Percentiles rank a stretch among this genome's conserved stretches.
These are phyloP conservation scores for Pleurotus tuoliensis DNA, from an alignment of 768 basidiomycete genomes.

Conservation along the genomic window DNA sequence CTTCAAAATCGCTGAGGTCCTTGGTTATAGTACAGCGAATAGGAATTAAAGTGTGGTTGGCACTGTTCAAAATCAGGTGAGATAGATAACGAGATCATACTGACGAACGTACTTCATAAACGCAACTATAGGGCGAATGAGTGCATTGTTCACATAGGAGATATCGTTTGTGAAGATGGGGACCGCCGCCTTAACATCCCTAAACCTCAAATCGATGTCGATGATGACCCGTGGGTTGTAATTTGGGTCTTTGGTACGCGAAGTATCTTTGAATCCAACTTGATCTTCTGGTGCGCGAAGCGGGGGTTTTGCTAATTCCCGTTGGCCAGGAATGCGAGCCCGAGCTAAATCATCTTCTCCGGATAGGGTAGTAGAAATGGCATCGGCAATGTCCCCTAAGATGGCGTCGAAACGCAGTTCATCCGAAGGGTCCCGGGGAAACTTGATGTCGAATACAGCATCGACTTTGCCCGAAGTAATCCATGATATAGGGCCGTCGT, in stretches of 20 bases:
- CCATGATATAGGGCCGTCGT: constrained; percentile 91
- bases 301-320: constrained; percentile 83
- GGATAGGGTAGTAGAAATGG: constrained; percentile 65
- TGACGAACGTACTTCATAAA: constrained; percentile 84
- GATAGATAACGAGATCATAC: constrained; percentile 1
- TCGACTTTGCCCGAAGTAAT: constrained; percentile 96
- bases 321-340: constrained; percentile 77
- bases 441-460: constrained; percentile 96
- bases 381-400: constrained; percentile 87
- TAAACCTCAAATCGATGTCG: constrained; percentile 92
- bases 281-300: constrained; percentile 63
- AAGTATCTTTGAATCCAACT: constrained; percentile 18
- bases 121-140: constrained; percentile 93
- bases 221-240: constrained; percentile 57
- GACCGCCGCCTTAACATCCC: constrained; percentile 92
- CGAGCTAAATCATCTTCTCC: constrained; percentile 32
- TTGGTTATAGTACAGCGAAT: constrained; percentile 89
- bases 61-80: constrained; percentile 41
- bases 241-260: constrained; percentile 18
- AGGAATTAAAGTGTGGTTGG: constrained; percentile 90
- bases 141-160: constrained; percentile 87
- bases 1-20: constrained; percentile 85
- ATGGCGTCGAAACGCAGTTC: constrained; percentile 73
- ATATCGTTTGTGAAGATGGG: constrained; percentile 88
- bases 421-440: constrained; percentile 76